Evolutionary conservation across 169 alveolate species (phyloP).

Genomic region (Besnoitia besnoiti): DNA sequence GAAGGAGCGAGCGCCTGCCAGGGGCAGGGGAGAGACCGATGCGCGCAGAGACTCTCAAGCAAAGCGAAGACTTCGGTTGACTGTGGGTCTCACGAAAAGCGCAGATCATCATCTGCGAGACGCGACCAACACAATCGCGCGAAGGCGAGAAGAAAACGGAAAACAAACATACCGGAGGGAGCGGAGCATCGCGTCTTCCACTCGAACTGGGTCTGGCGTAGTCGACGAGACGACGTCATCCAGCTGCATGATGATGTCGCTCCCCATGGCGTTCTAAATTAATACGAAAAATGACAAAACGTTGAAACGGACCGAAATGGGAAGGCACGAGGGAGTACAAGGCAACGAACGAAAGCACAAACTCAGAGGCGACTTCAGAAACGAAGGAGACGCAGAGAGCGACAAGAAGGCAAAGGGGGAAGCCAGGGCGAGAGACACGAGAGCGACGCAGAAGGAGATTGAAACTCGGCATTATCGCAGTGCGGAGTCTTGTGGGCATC

Average conservation of each 20-base stretch:
- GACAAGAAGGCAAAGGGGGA: background rate
- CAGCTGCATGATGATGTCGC: conserved; percentile 97
- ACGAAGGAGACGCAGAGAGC: background rate
- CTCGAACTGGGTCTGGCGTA: conserved; percentile 76
- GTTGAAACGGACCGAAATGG: background rate
- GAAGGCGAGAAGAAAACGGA: background rate
- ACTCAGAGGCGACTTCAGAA: background rate
- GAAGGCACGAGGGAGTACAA: background rate
- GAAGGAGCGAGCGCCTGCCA: background rate
- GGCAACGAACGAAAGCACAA: background rate
- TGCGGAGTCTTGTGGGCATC: no score
- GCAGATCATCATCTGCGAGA: no score
- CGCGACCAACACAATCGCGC: no score
- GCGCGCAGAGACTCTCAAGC: background rate
- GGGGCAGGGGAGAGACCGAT: background rate
- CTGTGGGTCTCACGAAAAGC: no score
- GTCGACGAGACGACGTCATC: conserved; percentile 96
- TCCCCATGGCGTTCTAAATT: conserved; percentile 92
- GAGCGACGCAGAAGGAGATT: background rate
- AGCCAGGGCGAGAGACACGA: background rate
- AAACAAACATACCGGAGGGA: conserved; percentile 82
- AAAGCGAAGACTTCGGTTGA: no score
- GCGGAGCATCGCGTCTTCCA: conserved; percentile 91
- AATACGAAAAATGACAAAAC: background rate
- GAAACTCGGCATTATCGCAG: background rate